Evolutionary conservation across 148 eudicot species (phyloP).

Genomic region (Camellia granthamiana): DNA sequence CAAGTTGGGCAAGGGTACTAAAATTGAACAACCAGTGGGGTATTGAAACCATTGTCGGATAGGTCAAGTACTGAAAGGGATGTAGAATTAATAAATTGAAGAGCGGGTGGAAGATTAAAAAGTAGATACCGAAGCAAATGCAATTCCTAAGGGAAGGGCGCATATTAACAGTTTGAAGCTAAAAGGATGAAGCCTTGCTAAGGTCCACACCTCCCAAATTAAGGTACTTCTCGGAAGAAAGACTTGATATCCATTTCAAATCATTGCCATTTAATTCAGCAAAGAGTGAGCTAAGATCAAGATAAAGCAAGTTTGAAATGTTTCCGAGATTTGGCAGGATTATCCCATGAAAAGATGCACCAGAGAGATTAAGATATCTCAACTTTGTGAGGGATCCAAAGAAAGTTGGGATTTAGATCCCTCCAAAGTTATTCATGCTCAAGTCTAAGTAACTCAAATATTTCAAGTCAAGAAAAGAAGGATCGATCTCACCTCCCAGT

Average conservation of each 20-base stretch:
- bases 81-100: conserved; percentile 17
- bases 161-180: conserved; percentile 18
- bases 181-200: neutral
- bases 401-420: neutral
- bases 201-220: conserved; percentile 19
- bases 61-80: conserved; percentile 23
- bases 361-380: too few species aligned
- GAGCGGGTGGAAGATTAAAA: conserved; percentile 5
- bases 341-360: neutral
- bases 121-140: conserved; percentile 16
- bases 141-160: conserved; percentile 20
- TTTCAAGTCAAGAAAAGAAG: conserved; percentile 12
- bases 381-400: neutral
- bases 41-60: conserved; percentile 22
- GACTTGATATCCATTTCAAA: conserved; percentile 3
- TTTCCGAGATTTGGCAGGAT: conserved; percentile 6
- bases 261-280: neutral
- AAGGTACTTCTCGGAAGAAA: conserved; percentile 9
- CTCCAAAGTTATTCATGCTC: conserved; percentile 1
- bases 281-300: neutral
- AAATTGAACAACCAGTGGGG: conserved; percentile 28
- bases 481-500: conserved; percentile 12
- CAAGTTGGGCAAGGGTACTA: neutral
- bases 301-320: conserved; percentile 6
- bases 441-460: conserved; percentile 5